phyloP scores from a whole-genome alignment of 306 rosid species.

The Quercus suber region DNA sequence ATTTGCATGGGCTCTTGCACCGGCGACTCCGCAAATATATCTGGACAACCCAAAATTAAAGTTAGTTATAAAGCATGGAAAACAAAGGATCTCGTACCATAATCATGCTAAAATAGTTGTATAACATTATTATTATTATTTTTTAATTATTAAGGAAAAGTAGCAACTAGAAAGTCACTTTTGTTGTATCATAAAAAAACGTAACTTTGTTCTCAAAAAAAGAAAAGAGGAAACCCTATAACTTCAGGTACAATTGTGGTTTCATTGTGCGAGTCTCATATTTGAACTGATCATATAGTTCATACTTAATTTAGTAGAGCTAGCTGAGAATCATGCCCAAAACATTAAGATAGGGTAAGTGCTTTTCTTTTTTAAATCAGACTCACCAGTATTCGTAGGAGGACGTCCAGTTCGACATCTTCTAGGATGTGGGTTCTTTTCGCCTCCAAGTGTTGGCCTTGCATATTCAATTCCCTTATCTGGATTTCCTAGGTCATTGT shows the following conservation, averaged over 20 bases:
- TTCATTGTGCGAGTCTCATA: too few species aligned
- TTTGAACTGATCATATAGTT: too few species aligned
- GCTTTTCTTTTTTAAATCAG: background rate
- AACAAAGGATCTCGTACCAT: too few species aligned
- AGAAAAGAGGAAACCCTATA: too few species aligned
- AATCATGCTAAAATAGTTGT: too few species aligned
- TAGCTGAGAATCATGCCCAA: background rate
- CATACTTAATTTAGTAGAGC: too few species aligned
- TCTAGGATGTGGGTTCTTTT: constrained; percentile 24
- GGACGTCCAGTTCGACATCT: constrained; percentile 45
- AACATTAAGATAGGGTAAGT: background rate
- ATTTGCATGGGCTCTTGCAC: background rate
- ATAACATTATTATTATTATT: too few species aligned
- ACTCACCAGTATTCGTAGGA: constrained; percentile 9
- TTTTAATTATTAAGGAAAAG: too few species aligned
- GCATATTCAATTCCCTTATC: constrained; percentile 3
- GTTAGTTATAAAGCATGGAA: background rate
- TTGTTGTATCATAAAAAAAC: too few species aligned
- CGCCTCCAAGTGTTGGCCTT: constrained; percentile 34
- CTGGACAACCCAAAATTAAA: background rate
- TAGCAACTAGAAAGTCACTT: too few species aligned
- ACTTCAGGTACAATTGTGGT: too few species aligned
- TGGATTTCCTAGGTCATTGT: constrained; percentile 39
- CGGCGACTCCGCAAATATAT: background rate
- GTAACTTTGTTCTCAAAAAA: too few species aligned